phyloP scores from a whole-genome alignment of 352 stramenopile species.

The Phytopythium helicoides region DNA sequence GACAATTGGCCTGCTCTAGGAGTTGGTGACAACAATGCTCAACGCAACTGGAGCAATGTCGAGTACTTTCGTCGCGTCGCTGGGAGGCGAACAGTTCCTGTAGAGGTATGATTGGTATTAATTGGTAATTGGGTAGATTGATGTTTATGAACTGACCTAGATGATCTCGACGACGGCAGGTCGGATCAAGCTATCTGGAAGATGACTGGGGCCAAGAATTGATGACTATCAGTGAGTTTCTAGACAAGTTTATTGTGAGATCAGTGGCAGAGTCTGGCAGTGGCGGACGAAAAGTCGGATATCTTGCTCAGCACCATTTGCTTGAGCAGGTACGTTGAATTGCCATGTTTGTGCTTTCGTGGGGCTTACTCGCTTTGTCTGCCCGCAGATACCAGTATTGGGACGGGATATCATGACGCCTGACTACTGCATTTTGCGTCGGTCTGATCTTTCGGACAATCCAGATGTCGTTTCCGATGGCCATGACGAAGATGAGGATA shows the following conservation, averaged over 20 bases:
- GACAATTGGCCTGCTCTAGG: slow-evolving; percentile 82
- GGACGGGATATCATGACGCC: slow-evolving; percentile 79
- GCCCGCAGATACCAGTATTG: slow-evolving; percentile 85
- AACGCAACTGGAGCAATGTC: slow-evolving; percentile 54
- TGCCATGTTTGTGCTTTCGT: not conserved
- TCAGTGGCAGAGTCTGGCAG: not conserved
- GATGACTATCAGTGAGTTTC: slow-evolving; percentile 80
- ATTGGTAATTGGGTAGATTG: not conserved
- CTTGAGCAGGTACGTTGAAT: slow-evolving; percentile 78
- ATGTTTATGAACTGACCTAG: not conserved
- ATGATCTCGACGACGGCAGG: slow-evolving; percentile 14
- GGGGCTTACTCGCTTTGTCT: too few relatives aligned
- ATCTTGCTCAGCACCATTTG: slow-evolving; percentile 88
- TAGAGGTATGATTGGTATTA: slow-evolving; percentile 50
- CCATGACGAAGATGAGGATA: slow-evolving; percentile 51
- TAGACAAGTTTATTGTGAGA: slow-evolving; percentile 56
- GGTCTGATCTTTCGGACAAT: slow-evolving; percentile 20
- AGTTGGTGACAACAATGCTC: slow-evolving; percentile 14
- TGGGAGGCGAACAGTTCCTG: slow-evolving; percentile 67
- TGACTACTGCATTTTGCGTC: slow-evolving; percentile 85
- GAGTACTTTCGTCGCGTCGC: slow-evolving; percentile 74
- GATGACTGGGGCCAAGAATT: slow-evolving; percentile 79
- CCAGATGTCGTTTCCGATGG: slow-evolving; percentile 3
- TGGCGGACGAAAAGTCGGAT: slow-evolving; percentile 33
- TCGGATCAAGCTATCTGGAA: slow-evolving; percentile 77